Base-by-base conservation (phyloP, 2,329 filamentous ascomycete genomes). In the Aspergillus brunneoviolaceus region DNA sequence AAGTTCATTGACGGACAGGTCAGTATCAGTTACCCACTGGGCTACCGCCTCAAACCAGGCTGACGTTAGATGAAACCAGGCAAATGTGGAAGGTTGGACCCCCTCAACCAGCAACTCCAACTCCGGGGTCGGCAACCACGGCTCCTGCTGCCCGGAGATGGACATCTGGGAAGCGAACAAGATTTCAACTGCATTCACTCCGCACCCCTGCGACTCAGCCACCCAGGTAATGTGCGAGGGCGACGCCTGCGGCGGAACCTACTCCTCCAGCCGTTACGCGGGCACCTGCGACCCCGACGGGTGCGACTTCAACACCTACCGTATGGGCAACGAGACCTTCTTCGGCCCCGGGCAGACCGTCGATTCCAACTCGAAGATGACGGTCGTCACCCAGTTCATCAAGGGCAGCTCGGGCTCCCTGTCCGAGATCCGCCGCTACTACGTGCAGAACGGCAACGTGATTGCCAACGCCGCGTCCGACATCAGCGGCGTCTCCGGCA, bases 251-350 rank as follows among this genome's bases (percentile, higher is more conserved):
- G 84, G 84, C 61, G 85, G 84, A 27, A 80, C 77, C 12, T 79
- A 79, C 64, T 75, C 82, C 69, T 58, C 65, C 54, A 75, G 81
- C 65, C 84, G 87, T 65, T 89, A 89, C 72, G 76, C 69, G 45
- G 86, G 86, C 57, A 74, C 82, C 62, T 89, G 87, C 73, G 87
- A 89, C 73, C 84, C 86, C 65, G 86, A 88, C 69, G 87, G 87
- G n/a, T 90, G 87, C 71, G 87, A 89, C 73, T 89, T 87, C 82
- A 89, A 89, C 81, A 71, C 81, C 49, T 89, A 85, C 82, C 86
- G 87, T 71, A 80, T 85, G 80, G 87, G 87, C 64, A 81, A 86
- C 76, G 78, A 78, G 55, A 76, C 77, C 71, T 90, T 88, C 80
- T 89, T 86, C 77, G 87, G 87, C 60, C 75, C 80, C 2, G 78